A percentile compares a stretch with the other conserved stretches of the same genome.
Evolutionary conservation across 2,329 filamentous ascomycete species (phyloP).

Genomic region (Chaetomium sp.): DNA sequence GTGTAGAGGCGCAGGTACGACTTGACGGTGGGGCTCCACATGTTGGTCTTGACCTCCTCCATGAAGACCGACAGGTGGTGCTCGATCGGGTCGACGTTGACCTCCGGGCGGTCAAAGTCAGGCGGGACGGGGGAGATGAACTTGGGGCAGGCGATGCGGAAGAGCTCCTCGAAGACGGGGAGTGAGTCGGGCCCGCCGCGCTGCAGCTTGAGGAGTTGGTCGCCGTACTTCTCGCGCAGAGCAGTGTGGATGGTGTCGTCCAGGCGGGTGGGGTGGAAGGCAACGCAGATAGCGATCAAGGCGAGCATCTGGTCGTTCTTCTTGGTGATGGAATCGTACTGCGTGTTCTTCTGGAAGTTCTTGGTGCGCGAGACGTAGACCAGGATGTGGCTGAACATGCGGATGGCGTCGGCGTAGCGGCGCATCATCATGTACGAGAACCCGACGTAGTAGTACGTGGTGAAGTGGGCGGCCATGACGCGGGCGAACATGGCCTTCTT

Average conservation of each 20-base stretch:
- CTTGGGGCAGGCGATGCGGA: constrained; percentile 96
- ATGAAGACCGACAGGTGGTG: constrained; percentile 98
- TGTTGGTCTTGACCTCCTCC: constrained; percentile 99
- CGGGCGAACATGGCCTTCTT: constrained; percentile 99
- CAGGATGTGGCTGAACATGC: constrained; percentile 99
- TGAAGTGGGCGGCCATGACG: constrained; percentile 99
- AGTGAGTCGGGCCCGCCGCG: constrained; percentile 91
- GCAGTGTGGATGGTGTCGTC: constrained; percentile 99
- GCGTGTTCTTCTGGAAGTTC: constrained; percentile 99
- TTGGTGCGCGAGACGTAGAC: constrained; percentile 98
- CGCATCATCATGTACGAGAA: constrained; percentile 99
- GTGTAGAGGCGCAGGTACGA: constrained; percentile 99
- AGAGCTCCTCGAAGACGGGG: constrained; percentile 96
- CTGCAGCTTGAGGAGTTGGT: constrained; percentile 95
- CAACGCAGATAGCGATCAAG: constrained; percentile 95
- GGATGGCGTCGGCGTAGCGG: constrained; percentile 97
- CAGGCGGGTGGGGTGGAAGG: constrained; percentile 92
- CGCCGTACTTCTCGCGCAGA: constrained; percentile 96
- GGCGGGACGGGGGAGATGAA: constrained; percentile 97
- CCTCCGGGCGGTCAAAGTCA: constrained; percentile 92
- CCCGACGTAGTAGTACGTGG: constrained; percentile 99
- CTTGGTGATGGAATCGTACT: constrained; percentile 98
- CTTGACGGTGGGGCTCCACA: constrained; percentile 95
- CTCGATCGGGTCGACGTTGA: constrained; percentile 95
- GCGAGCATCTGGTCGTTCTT: constrained; percentile 99